Evolutionary conservation across 2,329 filamentous ascomycete genomes (phyloP).

Genomic region (Diaporthe ampelina): DNA sequence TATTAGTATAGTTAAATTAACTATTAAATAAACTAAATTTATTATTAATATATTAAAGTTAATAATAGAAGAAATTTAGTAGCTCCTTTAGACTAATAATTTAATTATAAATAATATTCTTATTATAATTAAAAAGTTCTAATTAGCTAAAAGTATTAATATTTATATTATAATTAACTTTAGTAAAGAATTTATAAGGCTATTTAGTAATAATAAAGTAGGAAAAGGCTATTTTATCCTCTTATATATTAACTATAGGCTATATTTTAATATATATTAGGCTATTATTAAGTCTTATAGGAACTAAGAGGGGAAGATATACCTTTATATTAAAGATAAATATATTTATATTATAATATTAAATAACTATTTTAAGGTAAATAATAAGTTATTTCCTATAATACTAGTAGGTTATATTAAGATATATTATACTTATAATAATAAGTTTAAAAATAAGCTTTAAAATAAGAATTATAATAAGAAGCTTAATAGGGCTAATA

Average conservation of each 20-base stretch:
- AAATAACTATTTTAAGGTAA: neutral
- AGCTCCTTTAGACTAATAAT: too few relatives aligned
- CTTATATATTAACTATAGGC: neutral
- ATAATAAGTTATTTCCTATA: neutral
- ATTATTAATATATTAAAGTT: too few relatives aligned
- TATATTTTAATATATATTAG: neutral
- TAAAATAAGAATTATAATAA: neutral
- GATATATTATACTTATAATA: neutral
- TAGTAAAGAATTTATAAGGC: neutral
- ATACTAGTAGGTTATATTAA: neutral
- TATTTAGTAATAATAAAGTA: neutral
- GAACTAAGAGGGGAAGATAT: neutral
- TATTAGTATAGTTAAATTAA: too few relatives aligned
- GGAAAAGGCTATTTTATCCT: neutral
- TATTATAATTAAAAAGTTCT: neutral
- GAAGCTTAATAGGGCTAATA: neutral
- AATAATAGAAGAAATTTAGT: too few relatives aligned
- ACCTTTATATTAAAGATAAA: neutral
- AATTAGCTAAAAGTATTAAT: neutral
- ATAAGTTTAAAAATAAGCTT: neutral
- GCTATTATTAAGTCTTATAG: neutral
- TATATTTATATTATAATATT: neutral
- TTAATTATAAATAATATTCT: neutral
- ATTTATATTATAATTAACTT: neutral
- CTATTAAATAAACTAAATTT: too few relatives aligned